phyloP scores from a whole-genome alignment of 1,284 basidiomycete genomes.

The Fistulinella cinereoalba region DNA sequence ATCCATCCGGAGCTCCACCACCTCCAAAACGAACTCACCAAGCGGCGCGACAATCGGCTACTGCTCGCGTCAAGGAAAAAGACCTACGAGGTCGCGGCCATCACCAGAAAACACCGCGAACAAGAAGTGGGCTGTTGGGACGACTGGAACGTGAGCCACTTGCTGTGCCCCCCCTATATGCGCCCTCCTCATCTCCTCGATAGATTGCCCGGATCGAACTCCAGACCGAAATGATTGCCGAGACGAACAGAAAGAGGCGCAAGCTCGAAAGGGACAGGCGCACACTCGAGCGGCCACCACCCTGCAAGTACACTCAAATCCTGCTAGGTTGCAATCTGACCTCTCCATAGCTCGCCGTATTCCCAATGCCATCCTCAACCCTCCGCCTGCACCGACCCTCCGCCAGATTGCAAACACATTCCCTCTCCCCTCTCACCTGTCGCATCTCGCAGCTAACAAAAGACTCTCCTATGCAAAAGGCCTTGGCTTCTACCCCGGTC shows the following conservation, averaged over 20 bases:
- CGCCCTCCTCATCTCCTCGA: slow-evolving; percentile 6
- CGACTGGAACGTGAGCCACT: slow-evolving; percentile 65
- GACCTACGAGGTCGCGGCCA: slow-evolving; percentile 58
- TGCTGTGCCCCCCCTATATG: slow-evolving; percentile 3
- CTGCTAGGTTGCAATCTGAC: slow-evolving; percentile 3
- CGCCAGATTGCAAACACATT: slow-evolving; percentile 48
- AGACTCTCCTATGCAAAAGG: slow-evolving; percentile 12
- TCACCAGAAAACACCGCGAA: slow-evolving; percentile 52
- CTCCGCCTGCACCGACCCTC: slow-evolving; percentile 45
- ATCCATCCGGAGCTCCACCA: slow-evolving; percentile 82
- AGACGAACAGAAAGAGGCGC: slow-evolving; percentile 77
- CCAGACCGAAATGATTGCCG: slow-evolving; percentile 81
- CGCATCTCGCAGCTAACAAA: slow-evolving; percentile 20
- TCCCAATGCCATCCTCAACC: slow-evolving; percentile 42
- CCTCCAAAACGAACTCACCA: slow-evolving; percentile 70
- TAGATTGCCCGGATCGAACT: slow-evolving; percentile 68
- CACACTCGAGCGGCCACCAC: slow-evolving; percentile 67
- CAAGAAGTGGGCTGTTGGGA: slow-evolving; percentile 71
- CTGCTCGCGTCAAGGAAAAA: slow-evolving; percentile 70
- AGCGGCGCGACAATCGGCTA: slow-evolving; percentile 69
- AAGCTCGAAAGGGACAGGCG: slow-evolving; percentile 79
- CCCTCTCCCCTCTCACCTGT: slow-evolving; percentile 28
- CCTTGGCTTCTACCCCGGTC: slow-evolving; percentile 18
- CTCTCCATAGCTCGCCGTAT: slow-evolving; percentile 44
- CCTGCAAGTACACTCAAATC: slow-evolving; percentile 42